These are phyloP conservation scores for Exserohilum turcica DNA, from an alignment of 2,329 filamentous ascomycete genomes.

Conservation along the genomic window DNA sequence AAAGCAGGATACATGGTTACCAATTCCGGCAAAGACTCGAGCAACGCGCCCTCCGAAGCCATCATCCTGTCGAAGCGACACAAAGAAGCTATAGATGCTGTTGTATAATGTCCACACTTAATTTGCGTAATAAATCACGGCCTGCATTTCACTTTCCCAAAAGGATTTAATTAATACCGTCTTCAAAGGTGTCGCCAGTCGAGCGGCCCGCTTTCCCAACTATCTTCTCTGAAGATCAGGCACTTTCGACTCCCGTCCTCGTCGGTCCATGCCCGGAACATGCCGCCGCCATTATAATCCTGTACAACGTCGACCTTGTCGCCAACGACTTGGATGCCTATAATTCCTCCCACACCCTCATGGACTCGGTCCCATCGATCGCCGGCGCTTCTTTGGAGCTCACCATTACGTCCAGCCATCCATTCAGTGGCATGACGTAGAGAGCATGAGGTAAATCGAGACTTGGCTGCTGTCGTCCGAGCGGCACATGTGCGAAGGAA, in stretches of 20 bases:
- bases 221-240: slow-evolving; percentile 61
- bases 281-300: slow-evolving; percentile 84
- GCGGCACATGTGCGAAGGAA: slow-evolving; percentile 76
- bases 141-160: background rate
- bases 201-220: slow-evolving; percentile 32
- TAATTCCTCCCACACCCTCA: slow-evolving; percentile 84
- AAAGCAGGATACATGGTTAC: background rate
- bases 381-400: slow-evolving; percentile 75
- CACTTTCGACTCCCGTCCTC: slow-evolving; percentile 63
- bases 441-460: slow-evolving; percentile 63
- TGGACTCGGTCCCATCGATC: slow-evolving; percentile 73
- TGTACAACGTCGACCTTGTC: slow-evolving; percentile 66
- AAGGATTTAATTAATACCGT: background rate
- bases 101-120: no score
- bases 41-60: background rate
- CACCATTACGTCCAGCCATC: slow-evolving; percentile 72
- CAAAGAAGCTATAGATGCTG: background rate
- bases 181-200: background rate
- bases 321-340: slow-evolving; percentile 71
- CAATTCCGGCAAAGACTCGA: background rate
- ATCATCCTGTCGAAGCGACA: background rate
- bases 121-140: no score
- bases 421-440: slow-evolving; percentile 65
- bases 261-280: slow-evolving; percentile 82
- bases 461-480: slow-evolving; percentile 74